A percentile compares a stretch with the other conserved stretches of the same genome.
Evolutionary conservation across 345 rosid species (phyloP).

Genomic region (Eucalyptus lansdowneana): DNA sequence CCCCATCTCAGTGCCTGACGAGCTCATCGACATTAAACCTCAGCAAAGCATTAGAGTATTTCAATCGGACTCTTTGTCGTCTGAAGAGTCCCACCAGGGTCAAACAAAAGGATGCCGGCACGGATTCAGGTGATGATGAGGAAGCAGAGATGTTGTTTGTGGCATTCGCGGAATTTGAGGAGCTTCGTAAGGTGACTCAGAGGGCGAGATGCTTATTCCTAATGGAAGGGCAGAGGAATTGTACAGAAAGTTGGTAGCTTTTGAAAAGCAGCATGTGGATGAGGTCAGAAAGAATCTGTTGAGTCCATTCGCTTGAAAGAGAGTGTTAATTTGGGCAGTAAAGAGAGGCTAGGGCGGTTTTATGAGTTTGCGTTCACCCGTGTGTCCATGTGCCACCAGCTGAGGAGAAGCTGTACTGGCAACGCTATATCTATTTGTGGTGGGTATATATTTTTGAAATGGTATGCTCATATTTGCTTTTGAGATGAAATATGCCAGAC

Average conservation of each 20-base stretch:
- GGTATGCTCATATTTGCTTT: background rate
- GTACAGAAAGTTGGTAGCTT: slow-evolving; percentile 62
- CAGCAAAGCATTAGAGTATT: too few species aligned
- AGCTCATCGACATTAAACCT: too few species aligned
- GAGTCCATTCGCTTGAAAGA: slow-evolving; percentile 69
- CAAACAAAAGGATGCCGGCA: too few species aligned
- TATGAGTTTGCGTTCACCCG: slow-evolving; percentile 59
- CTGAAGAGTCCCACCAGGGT: too few species aligned
- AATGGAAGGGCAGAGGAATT: slow-evolving; percentile 83
- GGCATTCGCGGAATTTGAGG: slow-evolving; percentile 87
- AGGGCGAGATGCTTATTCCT: slow-evolving; percentile 70
- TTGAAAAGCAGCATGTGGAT: slow-evolving; percentile 81
- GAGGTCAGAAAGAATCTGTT: slow-evolving; percentile 73
- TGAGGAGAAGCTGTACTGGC: slow-evolving; percentile 86
- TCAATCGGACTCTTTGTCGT: too few species aligned
- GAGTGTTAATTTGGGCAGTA: slow-evolving; percentile 31
- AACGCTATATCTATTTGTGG: slow-evolving; percentile 82
- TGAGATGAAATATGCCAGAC: background rate
- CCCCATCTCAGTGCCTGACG: too few species aligned
- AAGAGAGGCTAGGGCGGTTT: slow-evolving; percentile 53
- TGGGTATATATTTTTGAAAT: slow-evolving; percentile 10
- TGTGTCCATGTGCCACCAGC: slow-evolving; percentile 69
- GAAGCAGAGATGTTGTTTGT: slow-evolving; percentile 71
- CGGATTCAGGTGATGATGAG: slow-evolving; percentile 4
- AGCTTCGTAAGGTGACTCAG: slow-evolving; percentile 66